phyloP scores from a whole-genome alignment of 1,284 basidiomycete genomes.

The Cryptococcus deneoformans region DNA sequence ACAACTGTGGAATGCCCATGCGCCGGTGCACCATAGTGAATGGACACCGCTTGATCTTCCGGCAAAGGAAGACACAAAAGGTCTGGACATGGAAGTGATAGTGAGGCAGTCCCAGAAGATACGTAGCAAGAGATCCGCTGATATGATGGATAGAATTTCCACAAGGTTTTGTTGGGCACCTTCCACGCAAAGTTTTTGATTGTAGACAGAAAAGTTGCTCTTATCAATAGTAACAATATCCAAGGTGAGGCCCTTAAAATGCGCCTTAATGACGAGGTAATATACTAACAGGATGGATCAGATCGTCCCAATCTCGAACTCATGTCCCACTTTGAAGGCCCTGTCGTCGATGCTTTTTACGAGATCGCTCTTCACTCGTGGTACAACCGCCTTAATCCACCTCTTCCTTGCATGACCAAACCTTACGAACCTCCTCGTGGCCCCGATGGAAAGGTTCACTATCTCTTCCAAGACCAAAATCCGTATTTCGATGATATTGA shows the following conservation, averaged over 20 bases:
- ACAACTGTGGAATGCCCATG: constrained; percentile 58
- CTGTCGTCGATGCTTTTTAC: constrained; percentile 68
- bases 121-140: too few species aligned
- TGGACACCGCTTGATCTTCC: constrained; percentile 62
- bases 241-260: constrained; percentile 48
- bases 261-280: too few species aligned
- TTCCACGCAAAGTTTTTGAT: constrained; percentile 77
- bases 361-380: constrained; percentile 69
- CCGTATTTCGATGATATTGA: constrained; percentile 54
- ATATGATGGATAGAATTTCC: constrained; percentile 41
- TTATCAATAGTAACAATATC: constrained; percentile 73
- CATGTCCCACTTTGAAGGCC: constrained; percentile 65
- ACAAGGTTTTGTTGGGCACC: constrained; percentile 62
- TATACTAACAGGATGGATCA: constrained; percentile 16
- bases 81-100: constrained; percentile 62
- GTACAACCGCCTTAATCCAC: constrained; percentile 59
- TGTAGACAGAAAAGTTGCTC: constrained; percentile 67
- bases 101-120: constrained; percentile 25
- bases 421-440: constrained; percentile 49
- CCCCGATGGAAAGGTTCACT: constrained; percentile 34
- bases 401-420: constrained; percentile 56
- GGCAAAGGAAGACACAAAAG: constrained; percentile 58
- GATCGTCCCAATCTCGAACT: constrained; percentile 65
- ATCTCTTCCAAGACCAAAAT: constrained; percentile 57
- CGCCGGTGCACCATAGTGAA: constrained; percentile 54